phyloP scores from a whole-genome alignment of 2,329 filamentous ascomycete species.

The Lizonia empirigonia region DNA sequence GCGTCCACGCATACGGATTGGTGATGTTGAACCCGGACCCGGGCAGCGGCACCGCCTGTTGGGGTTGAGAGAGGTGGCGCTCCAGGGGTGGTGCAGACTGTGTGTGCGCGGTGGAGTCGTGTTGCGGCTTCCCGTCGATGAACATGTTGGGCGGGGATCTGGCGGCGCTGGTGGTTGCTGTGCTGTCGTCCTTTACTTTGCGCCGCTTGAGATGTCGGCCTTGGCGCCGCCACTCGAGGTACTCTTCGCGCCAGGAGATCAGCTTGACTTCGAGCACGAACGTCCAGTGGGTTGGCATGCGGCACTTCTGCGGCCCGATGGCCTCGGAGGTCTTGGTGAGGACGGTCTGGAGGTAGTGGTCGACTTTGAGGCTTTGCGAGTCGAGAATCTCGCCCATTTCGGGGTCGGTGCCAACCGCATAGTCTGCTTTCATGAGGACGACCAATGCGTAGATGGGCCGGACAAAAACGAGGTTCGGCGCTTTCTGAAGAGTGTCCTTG shows the following conservation, averaged over 20 bases:
- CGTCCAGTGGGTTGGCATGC: conserved; percentile 41
- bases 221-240: conserved; percentile 36
- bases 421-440: conserved; percentile 43
- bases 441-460: conserved; percentile 42
- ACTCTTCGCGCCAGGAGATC: conserved; percentile 41
- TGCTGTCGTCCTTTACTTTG: background rate
- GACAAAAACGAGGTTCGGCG: conserved; percentile 40
- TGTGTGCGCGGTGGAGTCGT: background rate
- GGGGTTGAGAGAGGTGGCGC: background rate
- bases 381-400: conserved; percentile 44
- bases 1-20: conserved; percentile 17
- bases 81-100: background rate
- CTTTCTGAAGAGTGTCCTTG: conserved; percentile 29
- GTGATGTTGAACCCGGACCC: conserved; percentile 17
- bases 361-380: conserved; percentile 38
- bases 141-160: background rate
- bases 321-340: conserved; percentile 31
- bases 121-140: background rate
- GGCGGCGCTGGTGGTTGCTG: background rate
- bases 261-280: conserved; percentile 40
- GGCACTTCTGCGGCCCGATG: conserved; percentile 39
- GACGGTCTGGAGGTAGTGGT: conserved; percentile 37
- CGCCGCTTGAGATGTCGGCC: conserved; percentile 33
- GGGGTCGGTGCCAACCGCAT: conserved; percentile 41
- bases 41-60: background rate